A percentile compares a stretch with the other conserved stretches of the same genome.
These are phyloP conservation scores for Phytophthora foliorum DNA, from an alignment of 352 stramenopile genomes.

Conservation along the genomic window DNA sequence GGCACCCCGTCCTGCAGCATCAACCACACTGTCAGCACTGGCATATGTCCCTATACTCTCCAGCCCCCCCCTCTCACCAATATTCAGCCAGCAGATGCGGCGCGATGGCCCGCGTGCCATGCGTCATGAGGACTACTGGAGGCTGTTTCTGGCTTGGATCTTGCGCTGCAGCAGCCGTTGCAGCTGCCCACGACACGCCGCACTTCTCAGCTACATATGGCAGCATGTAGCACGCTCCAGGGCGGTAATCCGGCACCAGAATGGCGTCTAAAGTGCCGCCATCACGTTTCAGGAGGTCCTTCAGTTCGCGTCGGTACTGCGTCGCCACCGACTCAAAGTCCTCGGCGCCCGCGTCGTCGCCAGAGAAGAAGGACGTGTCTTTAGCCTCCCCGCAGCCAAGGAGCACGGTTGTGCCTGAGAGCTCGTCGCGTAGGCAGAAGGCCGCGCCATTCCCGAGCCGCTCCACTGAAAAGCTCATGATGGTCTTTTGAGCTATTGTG, in stretches of 20 bases:
- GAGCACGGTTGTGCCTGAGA: conserved; percentile 56
- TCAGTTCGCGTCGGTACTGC: conserved; percentile 71
- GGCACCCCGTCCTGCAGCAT: conserved; percentile 48
- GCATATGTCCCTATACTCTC: no score
- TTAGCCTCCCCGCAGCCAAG: conserved; percentile 69
- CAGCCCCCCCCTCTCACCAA: no score
- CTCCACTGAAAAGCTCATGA: conserved; percentile 75
- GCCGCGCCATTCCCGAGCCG: conserved; percentile 72
- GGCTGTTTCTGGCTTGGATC: conserved; percentile 41
- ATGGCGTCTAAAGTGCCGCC: conserved; percentile 58
- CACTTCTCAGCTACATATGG: conserved; percentile 79
- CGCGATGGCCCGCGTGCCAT: conserved; percentile 77
- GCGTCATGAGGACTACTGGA: conserved; percentile 75
- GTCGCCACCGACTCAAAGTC: conserved; percentile 36
- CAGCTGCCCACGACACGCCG: conserved; percentile 27
- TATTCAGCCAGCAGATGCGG: conserved; percentile 81
- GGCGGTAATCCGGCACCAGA: conserved; percentile 76
- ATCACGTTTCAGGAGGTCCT: conserved; percentile 59
- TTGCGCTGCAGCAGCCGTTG: conserved; percentile 12
- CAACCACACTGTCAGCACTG: conserved; percentile 4
- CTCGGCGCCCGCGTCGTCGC: conserved; percentile 52
- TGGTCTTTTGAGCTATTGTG: not conserved
- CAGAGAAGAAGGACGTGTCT: conserved; percentile 29
- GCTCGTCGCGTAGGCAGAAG: conserved; percentile 74
- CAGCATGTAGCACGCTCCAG: conserved; percentile 76